Evolutionary conservation across 1,139 yeast species (phyloP).

Genomic region (Candida tropicalis): DNA sequence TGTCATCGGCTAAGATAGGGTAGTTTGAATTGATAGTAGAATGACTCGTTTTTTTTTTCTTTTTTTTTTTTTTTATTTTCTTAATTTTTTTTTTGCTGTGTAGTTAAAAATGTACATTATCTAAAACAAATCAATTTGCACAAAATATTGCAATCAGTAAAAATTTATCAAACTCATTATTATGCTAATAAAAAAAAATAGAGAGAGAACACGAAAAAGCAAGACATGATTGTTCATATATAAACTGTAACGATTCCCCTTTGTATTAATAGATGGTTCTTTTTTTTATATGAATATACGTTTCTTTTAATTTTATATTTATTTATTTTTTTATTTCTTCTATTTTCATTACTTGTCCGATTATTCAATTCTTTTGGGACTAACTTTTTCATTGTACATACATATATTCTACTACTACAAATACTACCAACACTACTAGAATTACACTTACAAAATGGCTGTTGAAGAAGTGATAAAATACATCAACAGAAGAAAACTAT

Average conservation of each 20-base stretch:
- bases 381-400: neutral
- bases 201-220: neutral
- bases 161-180: no score
- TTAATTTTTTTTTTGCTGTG: neutral
- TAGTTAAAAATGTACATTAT: neutral
- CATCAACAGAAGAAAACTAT: conserved; percentile 32
- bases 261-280: no score
- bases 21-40: no score
- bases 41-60: no score
- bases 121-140: conserved; percentile 5
- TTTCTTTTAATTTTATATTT: no score
- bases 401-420: conserved; percentile 6
- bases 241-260: no score
- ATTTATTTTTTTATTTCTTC: no score
- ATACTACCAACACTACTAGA: neutral
- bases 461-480: conserved; percentile 14
- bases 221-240: neutral
- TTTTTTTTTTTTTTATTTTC: neutral
- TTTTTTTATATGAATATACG: no score
- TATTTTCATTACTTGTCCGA: neutral
- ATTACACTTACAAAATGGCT: neutral
- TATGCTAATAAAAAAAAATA: neutral
- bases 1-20: no score
- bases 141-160: neutral
- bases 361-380: neutral